These are phyloP conservation scores for Sugiyamaella americana DNA, from an alignment of 805 yeast species.

Conservation along the genomic window DNA sequence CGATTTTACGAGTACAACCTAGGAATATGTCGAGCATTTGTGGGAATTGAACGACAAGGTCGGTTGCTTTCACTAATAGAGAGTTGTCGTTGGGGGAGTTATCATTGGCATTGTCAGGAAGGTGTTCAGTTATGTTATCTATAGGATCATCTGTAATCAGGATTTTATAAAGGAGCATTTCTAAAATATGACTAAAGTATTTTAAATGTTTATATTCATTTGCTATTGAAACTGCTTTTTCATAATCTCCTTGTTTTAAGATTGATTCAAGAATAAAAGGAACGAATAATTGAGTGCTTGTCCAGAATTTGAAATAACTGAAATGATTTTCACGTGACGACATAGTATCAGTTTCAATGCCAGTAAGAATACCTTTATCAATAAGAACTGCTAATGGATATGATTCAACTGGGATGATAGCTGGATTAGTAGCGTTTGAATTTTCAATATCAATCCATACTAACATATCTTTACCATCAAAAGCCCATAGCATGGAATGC, in stretches of 20 bases:
- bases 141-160: slow-evolving; percentile 25
- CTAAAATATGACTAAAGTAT: slow-evolving; percentile 38
- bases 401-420: slow-evolving; percentile 34
- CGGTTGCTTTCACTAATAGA: slow-evolving; percentile 21
- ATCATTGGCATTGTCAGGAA: background rate
- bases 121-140: background rate
- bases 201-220: slow-evolving; percentile 29
- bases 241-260: slow-evolving; percentile 18
- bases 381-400: slow-evolving; percentile 45
- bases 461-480: slow-evolving; percentile 34
- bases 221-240: slow-evolving; percentile 25
- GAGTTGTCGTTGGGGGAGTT: slow-evolving; percentile 1
- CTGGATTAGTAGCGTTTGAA: slow-evolving; percentile 53
- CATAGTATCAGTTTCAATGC: slow-evolving; percentile 43
- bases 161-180: slow-evolving; percentile 34
- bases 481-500: slow-evolving; percentile 35
- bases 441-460: slow-evolving; percentile 20
- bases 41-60: slow-evolving; percentile 32
- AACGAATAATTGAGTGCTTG: slow-evolving; percentile 31
- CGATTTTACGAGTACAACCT: slow-evolving; percentile 53
- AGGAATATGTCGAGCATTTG: slow-evolving; percentile 35
- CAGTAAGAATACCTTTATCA: slow-evolving; percentile 44
- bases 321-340: slow-evolving; percentile 31
- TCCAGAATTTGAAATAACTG: slow-evolving; percentile 28
- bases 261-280: slow-evolving; percentile 30